Evolutionary conservation across 108 stramenopile genomes (phyloP), one percentile per base, ranked within the genome.

Genomic region (Nitzschia putrida): DNA sequence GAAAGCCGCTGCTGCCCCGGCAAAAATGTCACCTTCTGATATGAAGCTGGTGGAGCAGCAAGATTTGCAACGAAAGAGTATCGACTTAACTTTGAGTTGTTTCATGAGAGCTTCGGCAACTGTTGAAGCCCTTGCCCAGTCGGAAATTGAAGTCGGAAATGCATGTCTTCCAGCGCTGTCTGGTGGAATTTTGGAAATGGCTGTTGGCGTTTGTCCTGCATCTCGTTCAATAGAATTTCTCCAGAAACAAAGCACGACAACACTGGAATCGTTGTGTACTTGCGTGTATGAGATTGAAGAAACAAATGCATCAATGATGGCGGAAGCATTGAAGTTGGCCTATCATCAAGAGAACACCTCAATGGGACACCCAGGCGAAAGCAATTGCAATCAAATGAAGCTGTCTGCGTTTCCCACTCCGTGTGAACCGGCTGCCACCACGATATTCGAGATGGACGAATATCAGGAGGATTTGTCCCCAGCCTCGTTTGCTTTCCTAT

Each of bases 261-360:
- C 86, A 34, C 82, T 95, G 21, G 65, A 73, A 18, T 66, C 85
- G 8, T 66, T 95, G 51, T 88, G 87, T 25, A 64, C 80, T 57
- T 91, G 90, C 59, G 90, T 95, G 0, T 95, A 88, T 67, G 93
- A 94, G 66, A 91, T 94, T 43, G 84, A 94, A 41, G 93, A 94
- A 69, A 73, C 52, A 24, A 74, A 87, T 64, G 88, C 93, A 8
- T 71, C 78, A 9, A 79, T 73, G 57, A 29, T 94, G 47, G 88
- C 90, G 25, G 55, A 77, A 37, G 87, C 90, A 40, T 68, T 94
- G 22, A 55, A 64, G n/a, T 78, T 83, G 23, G 74, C 84, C 72
- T 90, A 78, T 64, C 67, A 64, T 12, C 25, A 26, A 29, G 34
- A 41, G 12, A 34, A 4, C 29, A 34, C 29, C 29, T 34, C 29